These are phyloP conservation scores for Physcomitrium patens DNA, from an alignment of 225 moss, liverwort and hornwort species.

Conservation along the genomic window DNA sequence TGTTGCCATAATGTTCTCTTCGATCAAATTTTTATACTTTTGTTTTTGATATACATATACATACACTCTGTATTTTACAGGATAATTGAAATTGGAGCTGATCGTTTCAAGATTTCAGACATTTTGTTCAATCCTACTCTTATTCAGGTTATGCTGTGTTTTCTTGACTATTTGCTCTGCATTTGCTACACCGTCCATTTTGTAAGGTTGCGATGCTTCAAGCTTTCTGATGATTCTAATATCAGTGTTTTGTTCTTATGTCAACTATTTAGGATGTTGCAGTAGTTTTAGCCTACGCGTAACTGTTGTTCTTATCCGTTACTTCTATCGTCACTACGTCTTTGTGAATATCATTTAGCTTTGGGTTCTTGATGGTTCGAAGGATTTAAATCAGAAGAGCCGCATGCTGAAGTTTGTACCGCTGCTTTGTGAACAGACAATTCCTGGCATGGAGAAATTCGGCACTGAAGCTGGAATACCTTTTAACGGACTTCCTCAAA, in stretches of 20 bases:
- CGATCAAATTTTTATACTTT: neutral
- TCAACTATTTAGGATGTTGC: neutral
- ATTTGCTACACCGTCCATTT: neutral
- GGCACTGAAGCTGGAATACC: constrained; percentile 62
- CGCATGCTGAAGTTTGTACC: constrained; percentile 11
- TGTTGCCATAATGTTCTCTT: neutral
- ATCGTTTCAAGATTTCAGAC: constrained; percentile 86
- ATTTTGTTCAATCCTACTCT: constrained; percentile 88
- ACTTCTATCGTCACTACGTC: neutral
- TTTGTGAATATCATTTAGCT: neutral
- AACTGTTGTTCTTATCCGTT: neutral
- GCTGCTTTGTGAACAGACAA: constrained; percentile 49
- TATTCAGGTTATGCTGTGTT: constrained; percentile 51
- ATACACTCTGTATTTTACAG: constrained; percentile 37
- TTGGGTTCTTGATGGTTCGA: neutral
- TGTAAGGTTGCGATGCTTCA: constrained; percentile 9
- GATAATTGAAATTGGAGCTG: constrained; percentile 85
- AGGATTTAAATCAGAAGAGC: neutral
- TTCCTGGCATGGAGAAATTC: constrained; percentile 82
- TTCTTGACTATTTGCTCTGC: constrained; percentile 12
- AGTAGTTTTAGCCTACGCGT: neutral
- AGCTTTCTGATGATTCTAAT: neutral
- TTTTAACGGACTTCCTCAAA: constrained; percentile 77
- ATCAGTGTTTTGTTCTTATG: constrained; percentile 4
- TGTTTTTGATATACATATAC: neutral